Base-by-base conservation (phyloP, 2,329 filamentous ascomycete genomes). In the Penicillium sp. region DNA sequence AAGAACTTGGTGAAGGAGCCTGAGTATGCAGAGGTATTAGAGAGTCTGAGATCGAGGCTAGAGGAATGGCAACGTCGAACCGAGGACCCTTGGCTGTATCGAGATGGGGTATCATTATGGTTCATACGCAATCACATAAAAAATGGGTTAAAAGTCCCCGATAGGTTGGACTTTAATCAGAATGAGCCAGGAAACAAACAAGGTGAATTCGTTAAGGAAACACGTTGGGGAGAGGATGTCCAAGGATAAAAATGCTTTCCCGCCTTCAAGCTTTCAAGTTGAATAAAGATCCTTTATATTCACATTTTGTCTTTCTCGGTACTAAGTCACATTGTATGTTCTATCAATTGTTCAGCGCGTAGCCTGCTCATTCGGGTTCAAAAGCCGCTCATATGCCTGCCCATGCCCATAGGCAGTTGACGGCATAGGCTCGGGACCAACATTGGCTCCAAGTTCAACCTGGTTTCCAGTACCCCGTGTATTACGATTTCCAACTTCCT, bases 1-100 rank as follows among this genome's bases (percentile, higher is more conserved):
- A 56, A 70, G 2, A 81, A 82, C 59, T 67, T 82, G 9, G 77
- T 74, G 3, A 57, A 58, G 2, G 69, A 78, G 19, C 45, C 66
- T 0, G 63, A 68, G 27, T 67, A 79, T 47, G 42, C 59, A 22
- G 59, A 64, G 6, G 57, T 72, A 1, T 58, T 81, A 29, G 37
- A 64, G 7, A 62, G 69, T 22, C 67, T 78, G 66, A 68, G 75
- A 6, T 53, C 24, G 7, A 54, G 65, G 47, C 45, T 77, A 29
- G 72, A 75, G 33, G 56, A 64, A 29, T 76, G 72, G 73, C 72
- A 76, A 58, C 54, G 63, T 6, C 54, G 68, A 46, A 75, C 73
- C 1, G 61, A 65, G 22, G 74, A 75, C 60, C 61, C 66, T 10
- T 75, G 72, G 72, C 58, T 74, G 19, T 72, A 65, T 51, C 57